Conservation (phyloP, 225 moss, liverwort and hornwort genomes). For the Thuidium tamariscinum region DNA sequence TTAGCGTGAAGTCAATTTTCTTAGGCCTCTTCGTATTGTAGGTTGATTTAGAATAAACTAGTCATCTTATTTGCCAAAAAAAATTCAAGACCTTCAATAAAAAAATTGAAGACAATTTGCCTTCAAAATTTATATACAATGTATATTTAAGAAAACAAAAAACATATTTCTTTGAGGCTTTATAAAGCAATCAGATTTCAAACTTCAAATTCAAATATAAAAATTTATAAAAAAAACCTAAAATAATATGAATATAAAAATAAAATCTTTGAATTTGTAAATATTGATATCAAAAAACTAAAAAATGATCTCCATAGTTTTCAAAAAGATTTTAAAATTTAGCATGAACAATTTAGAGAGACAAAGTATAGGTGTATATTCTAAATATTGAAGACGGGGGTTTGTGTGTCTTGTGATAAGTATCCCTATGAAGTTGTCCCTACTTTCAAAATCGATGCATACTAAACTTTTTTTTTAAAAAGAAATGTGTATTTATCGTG, state of each 20-base stretch:
- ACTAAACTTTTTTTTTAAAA: too few species aligned
- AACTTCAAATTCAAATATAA: background rate
- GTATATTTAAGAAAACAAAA: too few species aligned
- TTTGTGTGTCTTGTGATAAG: too few species aligned
- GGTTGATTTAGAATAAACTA: background rate
- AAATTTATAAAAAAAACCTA: background rate
- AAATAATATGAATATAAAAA: background rate
- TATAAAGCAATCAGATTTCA: background rate
- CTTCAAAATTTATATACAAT: too few species aligned
- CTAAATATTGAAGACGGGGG: too few species aligned
- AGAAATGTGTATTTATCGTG: background rate
- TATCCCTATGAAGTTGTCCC: too few species aligned
- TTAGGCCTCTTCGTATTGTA: background rate
- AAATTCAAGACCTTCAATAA: background rate
- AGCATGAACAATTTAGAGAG: too few species aligned
- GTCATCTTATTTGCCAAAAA: background rate
- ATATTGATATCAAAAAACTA: background rate
- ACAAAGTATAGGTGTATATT: too few species aligned
- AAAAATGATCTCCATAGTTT: background rate
- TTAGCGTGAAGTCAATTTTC: background rate
- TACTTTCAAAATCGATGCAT: too few species aligned
- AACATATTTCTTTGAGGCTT: too few species aligned
- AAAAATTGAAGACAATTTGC: background rate
- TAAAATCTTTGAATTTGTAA: background rate
- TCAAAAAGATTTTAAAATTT: background rate